Conservation (phyloP, 148 eudicot genomes). For the Spergularia marina region DNA sequence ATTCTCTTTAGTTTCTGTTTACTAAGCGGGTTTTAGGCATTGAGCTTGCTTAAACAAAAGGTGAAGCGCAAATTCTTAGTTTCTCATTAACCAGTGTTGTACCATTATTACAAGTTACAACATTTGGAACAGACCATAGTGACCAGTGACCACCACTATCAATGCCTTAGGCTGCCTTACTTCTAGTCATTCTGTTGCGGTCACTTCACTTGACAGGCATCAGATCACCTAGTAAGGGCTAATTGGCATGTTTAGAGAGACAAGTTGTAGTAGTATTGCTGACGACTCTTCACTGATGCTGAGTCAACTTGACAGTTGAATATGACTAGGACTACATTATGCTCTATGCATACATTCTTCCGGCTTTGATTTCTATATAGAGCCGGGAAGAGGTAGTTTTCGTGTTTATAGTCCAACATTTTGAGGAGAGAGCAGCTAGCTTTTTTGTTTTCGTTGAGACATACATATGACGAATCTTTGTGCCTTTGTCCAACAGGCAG, state of each 20-base stretch:
- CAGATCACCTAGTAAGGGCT: no score
- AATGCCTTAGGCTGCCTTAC: no score
- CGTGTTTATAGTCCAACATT: background rate
- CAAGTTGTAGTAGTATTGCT: background rate
- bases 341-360: no score
- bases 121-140: background rate
- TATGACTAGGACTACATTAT: no score
- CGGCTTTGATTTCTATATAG: no score
- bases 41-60: background rate
- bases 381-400: no score
- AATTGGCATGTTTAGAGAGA: background rate
- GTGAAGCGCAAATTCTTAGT: background rate
- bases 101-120: background rate
- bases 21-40: no score
- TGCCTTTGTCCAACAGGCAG: slow-evolving; percentile 57
- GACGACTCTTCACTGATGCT: background rate
- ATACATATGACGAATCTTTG: background rate
- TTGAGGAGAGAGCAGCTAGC: background rate
- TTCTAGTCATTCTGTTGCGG: no score
- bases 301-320: no score
- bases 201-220: no score
- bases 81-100: background rate
- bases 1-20: no score
- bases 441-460: background rate
- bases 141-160: no score